Conservation (phyloP, 257 asterid genomes). For the Jaltomata sinuosa region DNA sequence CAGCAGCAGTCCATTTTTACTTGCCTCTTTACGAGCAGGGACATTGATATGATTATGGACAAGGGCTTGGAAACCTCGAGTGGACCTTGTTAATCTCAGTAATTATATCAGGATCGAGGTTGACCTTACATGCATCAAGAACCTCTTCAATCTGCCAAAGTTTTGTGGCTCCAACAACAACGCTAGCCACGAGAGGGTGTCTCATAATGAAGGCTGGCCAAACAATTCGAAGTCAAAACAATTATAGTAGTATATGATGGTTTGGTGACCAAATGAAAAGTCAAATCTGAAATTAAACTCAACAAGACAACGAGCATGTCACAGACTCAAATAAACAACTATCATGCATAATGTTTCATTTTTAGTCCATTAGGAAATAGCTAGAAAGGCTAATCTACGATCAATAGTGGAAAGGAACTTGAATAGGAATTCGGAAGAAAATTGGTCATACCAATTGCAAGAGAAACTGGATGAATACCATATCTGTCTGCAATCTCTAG, state of each 20-base stretch:
- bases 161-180: slow-evolving; percentile 78
- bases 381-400: background rate
- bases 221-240: background rate
- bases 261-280: background rate
- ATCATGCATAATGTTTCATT: background rate
- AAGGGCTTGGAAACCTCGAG: slow-evolving; percentile 57
- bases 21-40: background rate
- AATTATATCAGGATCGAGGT: slow-evolving; percentile 47
- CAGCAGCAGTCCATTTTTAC: background rate
- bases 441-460: slow-evolving; percentile 55
- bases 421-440: background rate
- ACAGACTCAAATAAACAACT: background rate
- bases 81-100: slow-evolving; percentile 56
- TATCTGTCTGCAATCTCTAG: slow-evolving; percentile 42
- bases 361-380: background rate
- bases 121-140: slow-evolving; percentile 43
- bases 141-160: slow-evolving; percentile 73
- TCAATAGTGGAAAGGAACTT: background rate
- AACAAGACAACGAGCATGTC: background rate
- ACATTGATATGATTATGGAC: slow-evolving; percentile 3
- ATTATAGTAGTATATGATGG: background rate
- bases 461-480: slow-evolving; percentile 68
- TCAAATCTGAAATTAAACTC: background rate
- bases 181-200: slow-evolving; percentile 73
- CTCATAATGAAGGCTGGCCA: slow-evolving; percentile 68